These are phyloP conservation scores for Oehlia diaphana DNA, from an alignment of 192 early-diverging fungal species.

Conservation along the genomic window DNA sequence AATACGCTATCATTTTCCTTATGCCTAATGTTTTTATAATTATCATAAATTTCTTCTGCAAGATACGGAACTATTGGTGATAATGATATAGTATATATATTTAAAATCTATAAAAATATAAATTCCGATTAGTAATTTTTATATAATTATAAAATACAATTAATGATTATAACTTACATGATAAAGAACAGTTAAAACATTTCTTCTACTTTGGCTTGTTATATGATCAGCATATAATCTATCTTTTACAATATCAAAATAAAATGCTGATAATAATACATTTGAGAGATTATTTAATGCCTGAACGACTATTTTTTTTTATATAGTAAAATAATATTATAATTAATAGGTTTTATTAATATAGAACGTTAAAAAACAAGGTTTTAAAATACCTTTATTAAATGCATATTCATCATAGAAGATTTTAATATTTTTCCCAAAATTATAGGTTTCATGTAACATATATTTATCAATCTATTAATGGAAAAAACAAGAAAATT, in stretches of 20 bases:
- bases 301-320: slow-evolving; percentile 49
- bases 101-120: slow-evolving; percentile 43
- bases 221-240: slow-evolving; percentile 62
- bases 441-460: slow-evolving; percentile 67
- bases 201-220: slow-evolving; percentile 49
- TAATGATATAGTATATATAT: slow-evolving; percentile 60
- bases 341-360: not conserved
- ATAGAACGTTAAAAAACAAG: not conserved
- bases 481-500: not conserved
- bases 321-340: no score
- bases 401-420: slow-evolving; percentile 64
- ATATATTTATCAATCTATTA: slow-evolving; percentile 55
- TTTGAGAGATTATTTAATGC: slow-evolving; percentile 68
- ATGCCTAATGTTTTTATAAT: slow-evolving; percentile 46
- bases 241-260: slow-evolving; percentile 78
- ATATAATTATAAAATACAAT: no score
- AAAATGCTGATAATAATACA: slow-evolving; percentile 69
- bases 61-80: slow-evolving; percentile 68
- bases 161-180: slow-evolving; percentile 40
- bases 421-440: slow-evolving; percentile 51
- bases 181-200: slow-evolving; percentile 64
- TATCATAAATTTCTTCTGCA: slow-evolving; percentile 75
- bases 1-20: slow-evolving; percentile 54
- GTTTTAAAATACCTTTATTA: slow-evolving; percentile 49
- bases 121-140: no score